Percentiles rank a stretch among this genome's conserved stretches.
These are phyloP conservation scores for Dactylellina cionopaga DNA, from an alignment of 2,329 filamentous ascomycete species.

Conservation along the genomic window DNA sequence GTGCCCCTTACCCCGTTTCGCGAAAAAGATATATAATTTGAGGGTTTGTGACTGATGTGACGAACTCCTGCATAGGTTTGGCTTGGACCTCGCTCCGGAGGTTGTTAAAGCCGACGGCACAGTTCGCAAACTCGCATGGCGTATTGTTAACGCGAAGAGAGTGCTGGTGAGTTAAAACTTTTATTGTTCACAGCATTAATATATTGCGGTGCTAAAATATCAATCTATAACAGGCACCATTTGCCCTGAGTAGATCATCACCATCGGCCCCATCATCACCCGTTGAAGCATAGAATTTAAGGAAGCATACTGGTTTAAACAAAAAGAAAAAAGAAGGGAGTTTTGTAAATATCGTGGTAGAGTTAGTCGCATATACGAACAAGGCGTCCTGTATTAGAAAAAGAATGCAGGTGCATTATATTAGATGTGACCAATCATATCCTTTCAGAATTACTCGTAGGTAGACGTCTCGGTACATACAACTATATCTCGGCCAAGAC, in stretches of 20 bases:
- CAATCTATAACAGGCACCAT: conserved; percentile 49
- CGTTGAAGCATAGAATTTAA: conserved; percentile 22
- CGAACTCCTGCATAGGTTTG: conserved; percentile 73
- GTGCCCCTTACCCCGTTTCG: background rate
- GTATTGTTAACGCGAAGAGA: conserved; percentile 94
- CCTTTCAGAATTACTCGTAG: too few relatives aligned
- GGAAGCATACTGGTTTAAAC: background rate
- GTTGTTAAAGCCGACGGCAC: conserved; percentile 93
- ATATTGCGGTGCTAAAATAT: too few relatives aligned
- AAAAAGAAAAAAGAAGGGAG: too few relatives aligned
- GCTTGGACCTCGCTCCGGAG: conserved; percentile 90
- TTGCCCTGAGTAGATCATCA: conserved; percentile 33
- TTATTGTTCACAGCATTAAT: background rate
- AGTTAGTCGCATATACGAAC: too few relatives aligned
- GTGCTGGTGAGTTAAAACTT: conserved; percentile 75
- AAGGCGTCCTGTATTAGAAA: too few relatives aligned
- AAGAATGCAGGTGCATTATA: too few relatives aligned
- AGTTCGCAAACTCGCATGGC: conserved; percentile 89
- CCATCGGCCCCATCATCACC: conserved; percentile 42
- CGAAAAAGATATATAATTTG: background rate
- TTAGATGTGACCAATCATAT: too few relatives aligned
- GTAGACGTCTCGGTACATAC: too few relatives aligned
- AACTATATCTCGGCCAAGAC: too few relatives aligned
- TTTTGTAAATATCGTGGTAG: conserved; percentile 21
- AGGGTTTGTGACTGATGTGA: conserved; percentile 47